Conservation (phyloP, 495 filamentous ascomycete genomes). For the Geopyxis carbonaria region DNA sequence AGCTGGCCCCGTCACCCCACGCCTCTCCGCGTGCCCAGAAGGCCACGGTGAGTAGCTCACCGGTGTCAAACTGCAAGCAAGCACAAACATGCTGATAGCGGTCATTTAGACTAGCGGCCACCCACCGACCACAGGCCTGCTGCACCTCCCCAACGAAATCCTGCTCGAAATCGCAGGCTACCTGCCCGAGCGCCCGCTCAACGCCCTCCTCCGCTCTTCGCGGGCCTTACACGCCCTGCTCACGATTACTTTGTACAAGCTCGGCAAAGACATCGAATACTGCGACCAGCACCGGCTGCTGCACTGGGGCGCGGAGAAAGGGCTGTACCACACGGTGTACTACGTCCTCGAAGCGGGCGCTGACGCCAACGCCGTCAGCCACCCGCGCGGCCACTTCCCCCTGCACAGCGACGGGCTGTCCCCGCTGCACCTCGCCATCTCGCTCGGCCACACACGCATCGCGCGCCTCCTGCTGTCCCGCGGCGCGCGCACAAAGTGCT, state of each 20-base stretch:
- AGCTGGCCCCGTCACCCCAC: no score
- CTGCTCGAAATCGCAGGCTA: neutral
- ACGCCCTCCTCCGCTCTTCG: neutral
- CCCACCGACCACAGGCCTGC: neutral
- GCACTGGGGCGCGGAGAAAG: neutral
- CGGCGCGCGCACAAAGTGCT: neutral
- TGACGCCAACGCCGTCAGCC: neutral
- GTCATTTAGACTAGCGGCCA: no score
- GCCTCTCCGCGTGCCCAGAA: no score
- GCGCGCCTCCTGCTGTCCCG: neutral
- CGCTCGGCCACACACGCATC: neutral
- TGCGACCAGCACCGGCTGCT: neutral
- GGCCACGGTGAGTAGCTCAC: no score
- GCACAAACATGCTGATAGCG: no score
- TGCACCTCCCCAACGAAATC: conserved; percentile 1
- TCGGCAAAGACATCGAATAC: conserved; percentile 1
- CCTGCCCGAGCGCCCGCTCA: neutral
- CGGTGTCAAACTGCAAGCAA: no score
- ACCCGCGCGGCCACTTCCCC: neutral
- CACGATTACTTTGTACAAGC: neutral
- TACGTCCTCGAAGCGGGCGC: conserved; percentile 1
- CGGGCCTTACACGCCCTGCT: neutral
- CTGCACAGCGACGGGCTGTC: neutral
- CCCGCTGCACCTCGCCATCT: neutral
- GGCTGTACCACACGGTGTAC: neutral